A percentile compares a stretch with the other conserved stretches of the same genome.
phyloP scores from a whole-genome alignment of 768 basidiomycete genomes.

The Kwoniella botswanensis region DNA sequence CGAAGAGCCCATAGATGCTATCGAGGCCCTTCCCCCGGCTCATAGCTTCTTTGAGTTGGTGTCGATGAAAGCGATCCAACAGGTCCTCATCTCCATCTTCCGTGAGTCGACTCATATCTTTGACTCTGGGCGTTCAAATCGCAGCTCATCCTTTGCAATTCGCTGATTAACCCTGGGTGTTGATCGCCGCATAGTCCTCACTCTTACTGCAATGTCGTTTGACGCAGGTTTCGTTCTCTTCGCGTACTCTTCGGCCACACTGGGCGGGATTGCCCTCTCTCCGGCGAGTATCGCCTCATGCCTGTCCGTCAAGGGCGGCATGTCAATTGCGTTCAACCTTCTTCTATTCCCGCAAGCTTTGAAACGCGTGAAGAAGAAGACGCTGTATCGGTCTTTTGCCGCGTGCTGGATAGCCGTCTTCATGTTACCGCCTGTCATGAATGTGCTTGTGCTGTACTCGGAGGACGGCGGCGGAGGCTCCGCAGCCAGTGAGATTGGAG shows the following conservation, averaged over 20 bases:
- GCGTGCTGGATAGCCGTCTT: slow-evolving; percentile 27
- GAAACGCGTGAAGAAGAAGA: slow-evolving; percentile 3
- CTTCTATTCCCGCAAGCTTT: slow-evolving; percentile 28
- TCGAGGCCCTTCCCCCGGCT: slow-evolving; percentile 8
- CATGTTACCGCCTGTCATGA: slow-evolving; percentile 31
- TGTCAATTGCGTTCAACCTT: slow-evolving; percentile 28
- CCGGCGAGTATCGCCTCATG: too few relatives aligned
- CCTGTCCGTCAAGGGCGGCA: slow-evolving; percentile 3
- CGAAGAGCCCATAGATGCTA: slow-evolving; percentile 9
- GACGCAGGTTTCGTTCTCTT: slow-evolving; percentile 38
- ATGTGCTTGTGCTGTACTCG: slow-evolving; percentile 15
- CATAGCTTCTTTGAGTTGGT: slow-evolving; percentile 18
- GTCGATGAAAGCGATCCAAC: slow-evolving; percentile 23
- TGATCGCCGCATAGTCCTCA: slow-evolving; percentile 19
- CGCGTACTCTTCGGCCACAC: slow-evolving; percentile 24
- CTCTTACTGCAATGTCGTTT: slow-evolving; percentile 31
- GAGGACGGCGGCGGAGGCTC: neutral
- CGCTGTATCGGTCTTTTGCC: slow-evolving; percentile 21
- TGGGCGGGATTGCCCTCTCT: slow-evolving; percentile 30
- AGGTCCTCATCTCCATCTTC: slow-evolving; percentile 4
- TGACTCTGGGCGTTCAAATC: too few relatives aligned
- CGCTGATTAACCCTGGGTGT: too few relatives aligned
- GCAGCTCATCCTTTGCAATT: too few relatives aligned
- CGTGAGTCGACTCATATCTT: too few relatives aligned
- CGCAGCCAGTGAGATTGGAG: neutral